A percentile compares a stretch with the other conserved stretches of the same genome.
Evolutionary conservation across 495 filamentous ascomycete species (phyloP).

Genomic region (Xylaria cubensis): DNA sequence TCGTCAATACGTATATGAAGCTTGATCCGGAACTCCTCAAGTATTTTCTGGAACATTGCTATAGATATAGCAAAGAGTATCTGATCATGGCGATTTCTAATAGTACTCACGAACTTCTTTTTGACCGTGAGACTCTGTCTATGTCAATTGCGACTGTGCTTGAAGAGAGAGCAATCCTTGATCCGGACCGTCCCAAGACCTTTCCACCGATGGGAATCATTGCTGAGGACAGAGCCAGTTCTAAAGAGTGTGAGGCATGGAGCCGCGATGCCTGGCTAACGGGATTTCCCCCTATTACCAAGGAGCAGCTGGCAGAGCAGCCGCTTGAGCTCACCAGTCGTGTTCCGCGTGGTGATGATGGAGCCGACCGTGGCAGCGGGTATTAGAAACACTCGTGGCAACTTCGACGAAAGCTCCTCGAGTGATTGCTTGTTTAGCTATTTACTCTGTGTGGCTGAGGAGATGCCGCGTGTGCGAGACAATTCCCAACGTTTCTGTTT

Average conservation of each 20-base stretch:
- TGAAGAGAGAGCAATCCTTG: slow-evolving; percentile 28
- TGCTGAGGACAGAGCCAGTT: slow-evolving; percentile 23
- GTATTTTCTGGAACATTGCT: slow-evolving; percentile 39
- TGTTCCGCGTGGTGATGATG: slow-evolving; percentile 21
- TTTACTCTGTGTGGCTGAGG: neutral
- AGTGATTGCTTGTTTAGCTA: slow-evolving; percentile 8
- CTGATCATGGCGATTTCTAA: slow-evolving; percentile 33
- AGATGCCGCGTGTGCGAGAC: neutral
- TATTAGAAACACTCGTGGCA: slow-evolving; percentile 12
- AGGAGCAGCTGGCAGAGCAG: slow-evolving; percentile 14
- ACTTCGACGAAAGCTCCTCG: slow-evolving; percentile 11
- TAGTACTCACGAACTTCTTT: slow-evolving; percentile 30
- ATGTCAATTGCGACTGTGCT: slow-evolving; percentile 33
- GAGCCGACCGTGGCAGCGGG: slow-evolving; percentile 18
- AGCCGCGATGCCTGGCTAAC: slow-evolving; percentile 25
- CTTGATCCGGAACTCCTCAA: slow-evolving; percentile 45
- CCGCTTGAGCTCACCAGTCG: slow-evolving; percentile 20
- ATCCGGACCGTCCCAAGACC: neutral
- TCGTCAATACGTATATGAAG: slow-evolving; percentile 48
- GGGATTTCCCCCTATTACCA: slow-evolving; percentile 22
- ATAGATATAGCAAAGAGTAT: slow-evolving; percentile 39
- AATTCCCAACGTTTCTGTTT: neutral
- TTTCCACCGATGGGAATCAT: slow-evolving; percentile 34
- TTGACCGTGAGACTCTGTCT: slow-evolving; percentile 34
- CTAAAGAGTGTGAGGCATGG: slow-evolving; percentile 11